Conservation (phyloP, 2,329 filamentous ascomycete species). For the Aphanocladium album region DNA sequence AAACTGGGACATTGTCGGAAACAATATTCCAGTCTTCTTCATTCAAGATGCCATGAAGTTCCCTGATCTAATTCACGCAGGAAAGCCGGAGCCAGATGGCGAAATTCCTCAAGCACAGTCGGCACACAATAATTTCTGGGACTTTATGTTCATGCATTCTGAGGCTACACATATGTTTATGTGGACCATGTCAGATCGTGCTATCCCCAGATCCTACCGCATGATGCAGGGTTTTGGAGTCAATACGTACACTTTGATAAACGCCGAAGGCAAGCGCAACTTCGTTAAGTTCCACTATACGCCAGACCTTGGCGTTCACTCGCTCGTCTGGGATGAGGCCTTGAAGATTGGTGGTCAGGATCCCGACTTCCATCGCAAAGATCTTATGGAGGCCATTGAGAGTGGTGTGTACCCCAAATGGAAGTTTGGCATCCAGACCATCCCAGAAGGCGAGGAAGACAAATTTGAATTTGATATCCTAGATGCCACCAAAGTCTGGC, state of each 20-base stretch:
- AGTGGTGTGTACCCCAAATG: conserved; percentile 67
- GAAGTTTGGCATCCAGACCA: conserved; percentile 77
- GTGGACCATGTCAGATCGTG: conserved; percentile 72
- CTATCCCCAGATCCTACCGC: conserved; percentile 67
- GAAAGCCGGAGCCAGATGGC: conserved; percentile 65
- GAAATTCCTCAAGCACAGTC: conserved; percentile 67
- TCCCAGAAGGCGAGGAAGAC: conserved; percentile 65
- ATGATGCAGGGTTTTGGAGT: conserved; percentile 88
- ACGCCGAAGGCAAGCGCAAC: conserved; percentile 60
- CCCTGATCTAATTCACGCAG: conserved; percentile 58
- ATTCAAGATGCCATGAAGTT: conserved; percentile 74
- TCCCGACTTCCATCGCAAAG: conserved; percentile 77
- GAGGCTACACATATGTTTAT: conserved; percentile 76
- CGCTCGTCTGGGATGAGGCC: conserved; percentile 74
- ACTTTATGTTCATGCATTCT: conserved; percentile 62
- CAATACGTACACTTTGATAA: conserved; percentile 69
- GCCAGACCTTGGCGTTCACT: conserved; percentile 69
- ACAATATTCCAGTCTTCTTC: conserved; percentile 72
- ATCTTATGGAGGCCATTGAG: conserved; percentile 69
- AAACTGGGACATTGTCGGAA: conserved; percentile 70
- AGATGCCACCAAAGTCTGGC: conserved; percentile 83
- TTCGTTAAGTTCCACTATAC: conserved; percentile 79
- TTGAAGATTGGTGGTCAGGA: conserved; percentile 70
- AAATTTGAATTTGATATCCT: conserved; percentile 83
- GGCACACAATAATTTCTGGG: conserved; percentile 74